Percentiles rank a stretch among this genome's conserved stretches.
These are phyloP conservation scores for Coriolopsis trogii DNA, from an alignment of 1,284 basidiomycete species.

Conservation along the genomic window DNA sequence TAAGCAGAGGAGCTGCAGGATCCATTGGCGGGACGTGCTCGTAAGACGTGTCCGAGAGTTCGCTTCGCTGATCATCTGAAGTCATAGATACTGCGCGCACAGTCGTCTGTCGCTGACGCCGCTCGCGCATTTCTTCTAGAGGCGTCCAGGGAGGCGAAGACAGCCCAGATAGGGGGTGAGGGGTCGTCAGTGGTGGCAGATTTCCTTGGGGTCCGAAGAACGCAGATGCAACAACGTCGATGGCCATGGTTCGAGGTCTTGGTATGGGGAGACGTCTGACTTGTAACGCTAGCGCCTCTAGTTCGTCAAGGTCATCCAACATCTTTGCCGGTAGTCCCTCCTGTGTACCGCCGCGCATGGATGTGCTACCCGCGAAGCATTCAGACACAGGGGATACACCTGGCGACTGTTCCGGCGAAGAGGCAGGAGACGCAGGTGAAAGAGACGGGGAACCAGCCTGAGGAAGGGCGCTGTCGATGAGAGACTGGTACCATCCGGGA, in stretches of 20 bases:
- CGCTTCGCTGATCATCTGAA: not conserved
- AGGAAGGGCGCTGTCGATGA: conserved; percentile 19
- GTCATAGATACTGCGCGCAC: not conserved
- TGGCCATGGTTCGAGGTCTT: not conserved
- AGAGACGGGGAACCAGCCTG: not conserved
- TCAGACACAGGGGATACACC: too few species aligned
- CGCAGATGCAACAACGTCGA: conserved; percentile 1
- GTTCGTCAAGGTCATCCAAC: conserved; percentile 12
- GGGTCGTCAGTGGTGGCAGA: not conserved
- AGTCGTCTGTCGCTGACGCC: not conserved
- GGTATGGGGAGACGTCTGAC: conserved; percentile 11
- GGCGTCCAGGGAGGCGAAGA: not conserved
- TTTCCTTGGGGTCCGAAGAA: not conserved
- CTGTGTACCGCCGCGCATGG: not conserved
- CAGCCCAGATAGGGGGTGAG: not conserved
- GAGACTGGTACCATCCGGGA: conserved; percentile 24
- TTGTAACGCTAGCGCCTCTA: conserved; percentile 9
- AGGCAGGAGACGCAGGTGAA: not conserved
- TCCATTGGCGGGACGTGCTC: not conserved
- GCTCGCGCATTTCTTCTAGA: not conserved
- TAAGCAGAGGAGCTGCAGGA: not conserved
- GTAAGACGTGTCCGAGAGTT: not conserved
- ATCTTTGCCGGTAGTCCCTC: conserved; percentile 1
- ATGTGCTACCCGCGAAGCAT: not conserved
- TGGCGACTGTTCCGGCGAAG: not conserved